Base-by-base conservation (phyloP, 306 rosid genomes). In the Cucurbita maxima region DNA sequence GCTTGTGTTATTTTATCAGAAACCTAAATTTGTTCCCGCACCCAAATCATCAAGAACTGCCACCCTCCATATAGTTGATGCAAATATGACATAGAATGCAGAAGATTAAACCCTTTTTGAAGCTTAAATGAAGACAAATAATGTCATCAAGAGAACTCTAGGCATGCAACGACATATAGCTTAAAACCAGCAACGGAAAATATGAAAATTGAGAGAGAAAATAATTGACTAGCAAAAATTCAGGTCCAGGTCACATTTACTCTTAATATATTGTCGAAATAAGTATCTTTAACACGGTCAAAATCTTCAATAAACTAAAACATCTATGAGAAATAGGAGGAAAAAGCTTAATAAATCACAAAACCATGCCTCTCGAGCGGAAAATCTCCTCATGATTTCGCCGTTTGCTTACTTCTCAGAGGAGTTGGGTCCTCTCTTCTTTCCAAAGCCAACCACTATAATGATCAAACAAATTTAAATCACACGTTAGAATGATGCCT, bases 361-460 rank as follows among this genome's bases (percentile, higher is more conserved):
- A 25, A 47, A 69, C 74, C 58, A 69, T 12, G 72, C 19, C 38
- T 44, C 54, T 66, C 71, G n/a, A 19, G 6, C 55, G 12, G 40
- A 10, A 3, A 20, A 19, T 11, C 72, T 40, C 6, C 0, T 4
- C 0, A 5, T 1, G 41, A 25, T 30, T 1, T 69, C 9, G 43
- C 45, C 4, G 7, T 69, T 61, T 61, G 47, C 60, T 61, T 64
- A 75, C 61, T 75, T 75, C 78, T 75, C 78, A 34, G 78, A 75
- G 47, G 78, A 75, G 73, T 75, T 75, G 62, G 78, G 78, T 18
- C 78, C 78, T 63, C 78, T 63, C 78, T 75, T 75, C 78, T 61
- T 75, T n/a, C 78, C 78, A 18, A 75, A 75, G 38, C 78, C 78
- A 63, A 75, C 78, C 34, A 75, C 78, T 75, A 5, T 5, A 75